phyloP scores from a whole-genome alignment of 306 rosid species.

The Prosopis cineraria region DNA sequence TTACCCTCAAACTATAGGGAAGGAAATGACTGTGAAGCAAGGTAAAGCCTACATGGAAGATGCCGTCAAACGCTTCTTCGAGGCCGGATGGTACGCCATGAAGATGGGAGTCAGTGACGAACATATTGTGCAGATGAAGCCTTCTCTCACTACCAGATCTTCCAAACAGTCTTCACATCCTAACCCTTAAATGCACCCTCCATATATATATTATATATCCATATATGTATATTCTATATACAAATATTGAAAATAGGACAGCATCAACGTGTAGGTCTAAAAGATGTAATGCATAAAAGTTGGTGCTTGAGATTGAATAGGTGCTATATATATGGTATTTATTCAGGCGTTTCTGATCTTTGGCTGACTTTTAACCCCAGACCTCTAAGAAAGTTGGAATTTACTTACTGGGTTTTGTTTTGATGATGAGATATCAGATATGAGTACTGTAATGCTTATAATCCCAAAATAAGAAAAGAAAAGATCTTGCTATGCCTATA shows the following conservation, averaged over 20 bases:
- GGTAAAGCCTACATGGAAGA: constrained; percentile 74
- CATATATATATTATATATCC: not conserved
- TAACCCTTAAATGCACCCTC: constrained; percentile 32
- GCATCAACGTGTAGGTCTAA: not conserved
- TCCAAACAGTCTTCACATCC: constrained; percentile 33
- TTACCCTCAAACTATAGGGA: constrained; percentile 60
- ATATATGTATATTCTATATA: not conserved
- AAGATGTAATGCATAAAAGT: not conserved
- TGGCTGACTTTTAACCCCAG: too few relatives aligned
- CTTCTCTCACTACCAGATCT: constrained; percentile 78
- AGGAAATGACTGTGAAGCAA: constrained; percentile 70
- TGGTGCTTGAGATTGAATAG: not conserved
- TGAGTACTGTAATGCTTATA: not conserved
- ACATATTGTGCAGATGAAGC: constrained; percentile 83
- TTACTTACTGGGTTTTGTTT: not conserved
- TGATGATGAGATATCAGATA: not conserved
- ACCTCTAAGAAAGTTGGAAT: not conserved
- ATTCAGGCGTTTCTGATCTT: not conserved
- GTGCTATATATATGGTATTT: not conserved
- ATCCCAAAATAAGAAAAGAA: not conserved
- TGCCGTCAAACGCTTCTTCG: constrained; percentile 68
- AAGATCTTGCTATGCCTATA: constrained; percentile 41
- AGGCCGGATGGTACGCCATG: constrained; percentile 70
- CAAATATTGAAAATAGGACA: not conserved
- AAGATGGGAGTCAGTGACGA: constrained; percentile 80